Evolutionary conservation across 495 filamentous ascomycete genomes (phyloP), one percentile per base, ranked within the genome.

Genomic region (Viridothelium virens): DNA sequence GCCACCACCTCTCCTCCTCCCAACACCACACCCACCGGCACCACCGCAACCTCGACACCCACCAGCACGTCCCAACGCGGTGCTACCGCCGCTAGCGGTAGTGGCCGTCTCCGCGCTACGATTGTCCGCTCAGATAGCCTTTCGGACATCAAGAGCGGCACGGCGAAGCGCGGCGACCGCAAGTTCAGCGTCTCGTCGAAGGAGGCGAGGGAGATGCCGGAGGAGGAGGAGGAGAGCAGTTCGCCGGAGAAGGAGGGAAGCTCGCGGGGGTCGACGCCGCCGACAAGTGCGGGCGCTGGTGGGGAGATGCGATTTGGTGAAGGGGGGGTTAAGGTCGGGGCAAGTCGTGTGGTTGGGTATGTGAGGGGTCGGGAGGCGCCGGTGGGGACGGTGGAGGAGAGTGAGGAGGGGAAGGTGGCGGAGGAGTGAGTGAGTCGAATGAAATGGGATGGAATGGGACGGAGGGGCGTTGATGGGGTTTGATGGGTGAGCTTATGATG

Each of bases 111-210:
- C 47, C 47, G 47, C 16, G 47, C 47, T 3, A n/a, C 47, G 7
- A 53, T 53, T n/a, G 47, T 53, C 47, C 47, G 47, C 16, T 53
- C 47, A 18, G 47, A 53, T 25, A 53, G 47, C n/a, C 16, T 53
- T 9, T 53, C 47, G 3, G 47, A 53, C 47, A 53, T 53, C n/a
- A 25, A 3, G 47, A 53, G 7, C 6, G 47, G 47, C 47, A 53
- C 3, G n/a, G 47, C 47, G 9, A 53, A 53, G 47, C 47, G 10
- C 18, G 47, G 47, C 18, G 47, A 53, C n/a, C 47, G 47, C 47
- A 53, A 53, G 47, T 53, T 53, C n/a, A 53, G 47, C 47, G 47
- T 53, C 47, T 46, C 41, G 14, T n/a, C n/a, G n/a, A 44, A 5
- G 39, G 39, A 5, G 39, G 47, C 47, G 7, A 53, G 16, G 47